Base-by-base conservation (phyloP, 176 grass and related monocot genomes). In the Aegilops tauschii region DNA sequence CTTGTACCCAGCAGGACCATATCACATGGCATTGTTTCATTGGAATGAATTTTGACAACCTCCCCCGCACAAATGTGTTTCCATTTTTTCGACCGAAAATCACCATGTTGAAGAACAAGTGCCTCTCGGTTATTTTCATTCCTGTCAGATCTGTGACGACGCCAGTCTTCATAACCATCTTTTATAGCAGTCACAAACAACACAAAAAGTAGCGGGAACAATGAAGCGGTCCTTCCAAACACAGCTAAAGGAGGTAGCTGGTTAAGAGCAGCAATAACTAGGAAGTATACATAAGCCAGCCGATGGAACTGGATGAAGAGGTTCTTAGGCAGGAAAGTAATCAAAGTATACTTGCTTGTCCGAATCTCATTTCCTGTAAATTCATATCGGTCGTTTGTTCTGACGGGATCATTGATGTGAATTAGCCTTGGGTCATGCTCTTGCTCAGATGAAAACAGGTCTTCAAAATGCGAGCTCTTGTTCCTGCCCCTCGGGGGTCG, bases 141-240 rank as follows among this genome's bases (percentile, higher is more conserved):
- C 69, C 85, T 94, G 74, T 99, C 97, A 71, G 97, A 99, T 77
- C 94, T 94, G 83, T 99, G 94, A 40, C 97, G 87, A 54, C 97
- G 88, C 97, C 94, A 97, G 61, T 99, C 97, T 92, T 99, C 97
- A 78, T 99, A 99, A 21, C 97, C 97, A 87, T 99, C 97, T 86
- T 99, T 99, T 82, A 99, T 96, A 81, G 97, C 97, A 88, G 97
- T 99, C 80, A 99, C 94, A 85, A 99, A 84, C 44, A 99, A 88
- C 71, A 99, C 97, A 84, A 99, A 99, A 30, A 99, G 89, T 9
- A 99, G 92, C 5, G 97, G 97, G 52, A 99, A 99, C 68, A 99
- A 89, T 68, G 97, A 99, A 54, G 93, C 97, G 28, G 97, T 99
- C 78, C 97, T 93, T 77, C 97, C 97, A 92, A 99, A 99, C 45